Evolutionary conservation across 2,329 filamentous ascomycete species (phyloP).

Genomic region (Zasmidium cellare): DNA sequence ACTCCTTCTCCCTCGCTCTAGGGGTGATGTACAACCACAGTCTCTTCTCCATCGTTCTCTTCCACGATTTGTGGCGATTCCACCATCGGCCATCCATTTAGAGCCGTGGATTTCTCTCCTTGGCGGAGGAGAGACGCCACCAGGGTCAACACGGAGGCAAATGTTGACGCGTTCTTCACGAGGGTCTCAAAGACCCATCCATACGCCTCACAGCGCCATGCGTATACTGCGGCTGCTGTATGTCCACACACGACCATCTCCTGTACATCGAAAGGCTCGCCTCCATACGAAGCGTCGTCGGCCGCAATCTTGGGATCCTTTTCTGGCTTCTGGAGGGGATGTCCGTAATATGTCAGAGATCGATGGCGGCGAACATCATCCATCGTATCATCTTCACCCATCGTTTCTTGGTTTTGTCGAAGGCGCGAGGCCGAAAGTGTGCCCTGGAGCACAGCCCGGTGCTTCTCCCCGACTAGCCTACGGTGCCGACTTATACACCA

Average conservation of each 20-base stretch:
- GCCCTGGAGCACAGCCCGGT: too few species aligned
- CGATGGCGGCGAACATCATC: not conserved
- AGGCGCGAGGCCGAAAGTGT: too few species aligned
- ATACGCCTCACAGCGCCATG: not conserved
- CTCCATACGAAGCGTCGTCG: not conserved
- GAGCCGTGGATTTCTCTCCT: not conserved
- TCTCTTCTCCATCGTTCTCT: too few species aligned
- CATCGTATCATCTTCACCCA: too few species aligned
- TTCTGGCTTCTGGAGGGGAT: not conserved
- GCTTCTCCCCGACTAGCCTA: not conserved
- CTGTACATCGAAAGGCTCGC: not conserved
- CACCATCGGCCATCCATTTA: not conserved
- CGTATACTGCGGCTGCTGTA: not conserved
- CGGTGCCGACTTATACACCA: not conserved
- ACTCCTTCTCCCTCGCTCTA: too few species aligned
- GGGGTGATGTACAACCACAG: too few species aligned
- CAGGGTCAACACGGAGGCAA: not conserved
- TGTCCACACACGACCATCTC: not conserved
- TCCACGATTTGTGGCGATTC: too few species aligned
- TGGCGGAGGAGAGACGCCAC: not conserved
- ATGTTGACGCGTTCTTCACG: not conserved
- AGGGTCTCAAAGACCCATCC: not conserved
- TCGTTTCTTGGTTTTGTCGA: too few species aligned
- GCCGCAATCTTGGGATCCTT: not conserved
- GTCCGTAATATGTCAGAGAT: not conserved